Evolutionary conservation across 257 asterid genomes (phyloP).

Genomic region (Solanum etuberosum): DNA sequence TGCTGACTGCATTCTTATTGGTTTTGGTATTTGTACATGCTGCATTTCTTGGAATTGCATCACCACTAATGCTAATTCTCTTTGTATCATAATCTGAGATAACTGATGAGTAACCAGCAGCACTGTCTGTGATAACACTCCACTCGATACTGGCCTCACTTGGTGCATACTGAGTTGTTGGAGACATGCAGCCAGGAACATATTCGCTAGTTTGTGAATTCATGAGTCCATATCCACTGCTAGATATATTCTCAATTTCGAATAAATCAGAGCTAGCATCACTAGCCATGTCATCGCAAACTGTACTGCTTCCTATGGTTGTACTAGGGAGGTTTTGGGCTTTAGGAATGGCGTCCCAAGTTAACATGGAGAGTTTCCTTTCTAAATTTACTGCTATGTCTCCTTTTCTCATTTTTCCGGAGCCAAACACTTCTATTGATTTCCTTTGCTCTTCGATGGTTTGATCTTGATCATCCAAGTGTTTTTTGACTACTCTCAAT

Average conservation of each 20-base stretch:
- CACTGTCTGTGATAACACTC: constrained; percentile 81
- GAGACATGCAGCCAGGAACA: constrained; percentile 35
- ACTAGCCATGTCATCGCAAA: constrained; percentile 60
- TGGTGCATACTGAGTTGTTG: constrained; percentile 49
- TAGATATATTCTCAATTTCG: constrained; percentile 63
- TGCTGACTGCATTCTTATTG: not conserved
- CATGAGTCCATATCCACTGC: constrained; percentile 9
- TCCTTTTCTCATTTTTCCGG: constrained; percentile 19
- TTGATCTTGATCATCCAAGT: not conserved
- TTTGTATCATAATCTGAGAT: constrained; percentile 33
- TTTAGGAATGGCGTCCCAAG: constrained; percentile 82
- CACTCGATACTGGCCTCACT: constrained; percentile 77
- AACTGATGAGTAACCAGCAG: constrained; percentile 42
- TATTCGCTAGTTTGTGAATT: not conserved
- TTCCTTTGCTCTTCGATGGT: constrained; percentile 21
- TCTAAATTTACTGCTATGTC: constrained; percentile 37
- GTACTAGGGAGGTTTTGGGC: constrained; percentile 12
- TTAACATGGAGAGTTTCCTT: constrained; percentile 57
- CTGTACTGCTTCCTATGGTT: constrained; percentile 12
- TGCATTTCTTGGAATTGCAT: not conserved
- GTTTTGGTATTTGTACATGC: not conserved
- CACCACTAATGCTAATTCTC: constrained; percentile 21
- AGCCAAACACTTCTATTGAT: constrained; percentile 73
- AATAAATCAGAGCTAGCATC: constrained; percentile 80
- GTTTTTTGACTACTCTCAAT: not conserved